Evolutionary conservation across 768 basidiomycete species (phyloP), one percentile per base, ranked within the genome.

Genomic region (Mycena leptocephala): DNA sequence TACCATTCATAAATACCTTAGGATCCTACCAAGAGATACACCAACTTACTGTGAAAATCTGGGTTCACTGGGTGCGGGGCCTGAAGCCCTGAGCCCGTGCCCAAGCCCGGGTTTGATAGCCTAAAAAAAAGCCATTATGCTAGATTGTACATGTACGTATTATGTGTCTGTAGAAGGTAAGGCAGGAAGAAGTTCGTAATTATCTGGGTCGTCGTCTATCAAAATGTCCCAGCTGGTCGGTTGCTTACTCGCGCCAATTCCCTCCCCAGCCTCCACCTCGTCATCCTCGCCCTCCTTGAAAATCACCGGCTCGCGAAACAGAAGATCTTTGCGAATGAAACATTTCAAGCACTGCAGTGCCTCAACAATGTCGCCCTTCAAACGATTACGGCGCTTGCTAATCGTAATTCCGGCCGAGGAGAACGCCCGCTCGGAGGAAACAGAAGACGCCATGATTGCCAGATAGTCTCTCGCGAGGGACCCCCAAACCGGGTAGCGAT

Each of bases 361-460:
- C 70, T 86, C 82, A 7, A 86, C 81, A 68, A 86, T 81, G 77
- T 87, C 83, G 20, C 74, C 82, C 64, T 85, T 83, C 48, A 87
- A 80, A 13, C 81, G 76, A 67, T 84, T 87, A 6, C 81, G 79
- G 26, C 78, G 82, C 72, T 86, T 86, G 18, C 76, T 82, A 51
- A 87, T 82, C 0, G 87, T 88, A 32, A 88, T 86, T 7, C 86
- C 86, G 14, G 82, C 86, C 5, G 81, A 78, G 0, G 84, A 88
- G 74, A 89, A 89, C 8, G 85, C 87, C 11, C 80, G 80, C 75
- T 88, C 85, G 72, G 80, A 81, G 2, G 83, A 84, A 6, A 85
- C 85, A 1, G 81, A 85, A 16, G 67, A 77, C n/a, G 78, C 79
- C 82, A 83, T 82, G 53, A 84, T 80, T 13, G 84, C 73, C 5